phyloP scores from a whole-genome alignment of 129 eudicot genomes.

The Ambrosia artemisiifolia region DNA sequence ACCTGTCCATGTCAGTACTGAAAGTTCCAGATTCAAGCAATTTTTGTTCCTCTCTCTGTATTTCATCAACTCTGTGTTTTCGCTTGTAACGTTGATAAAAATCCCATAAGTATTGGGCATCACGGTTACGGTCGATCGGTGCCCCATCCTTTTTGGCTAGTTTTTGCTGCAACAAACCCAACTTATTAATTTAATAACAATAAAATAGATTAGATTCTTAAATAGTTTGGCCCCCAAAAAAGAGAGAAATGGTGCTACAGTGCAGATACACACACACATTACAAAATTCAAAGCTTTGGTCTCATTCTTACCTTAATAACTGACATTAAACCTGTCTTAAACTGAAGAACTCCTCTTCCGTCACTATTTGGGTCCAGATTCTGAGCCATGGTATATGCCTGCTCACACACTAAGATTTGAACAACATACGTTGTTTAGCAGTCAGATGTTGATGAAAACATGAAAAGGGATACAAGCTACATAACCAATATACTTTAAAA shows the following conservation, averaged over 20 bases:
- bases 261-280: neutral
- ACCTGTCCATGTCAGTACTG: slow-evolving; percentile 74
- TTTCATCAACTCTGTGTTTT: slow-evolving; percentile 77
- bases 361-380: slow-evolving; percentile 86
- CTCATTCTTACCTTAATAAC: slow-evolving; percentile 71
- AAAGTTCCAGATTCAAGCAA: slow-evolving; percentile 90
- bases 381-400: slow-evolving; percentile 96
- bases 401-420: slow-evolving; percentile 78
- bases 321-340: slow-evolving; percentile 93
- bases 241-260: neutral
- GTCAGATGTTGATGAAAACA: slow-evolving; percentile 10
- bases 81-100: slow-evolving; percentile 76
- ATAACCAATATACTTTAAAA: slow-evolving; percentile 8
- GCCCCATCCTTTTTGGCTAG: slow-evolving; percentile 83
- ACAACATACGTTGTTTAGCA: neutral
- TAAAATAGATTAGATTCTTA: neutral
- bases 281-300: slow-evolving; percentile 7
- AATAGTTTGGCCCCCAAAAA: slow-evolving; percentile 3
- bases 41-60: slow-evolving; percentile 65
- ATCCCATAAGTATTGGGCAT: slow-evolving; percentile 81
- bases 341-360: slow-evolving; percentile 98
- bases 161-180: slow-evolving; percentile 64
- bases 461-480: slow-evolving; percentile 9
- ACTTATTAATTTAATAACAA: neutral
- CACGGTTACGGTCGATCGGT: slow-evolving; percentile 72